Evolutionary conservation across 2,329 filamentous ascomycete species (phyloP).

Genomic region (Trichoderma simmonsii): DNA sequence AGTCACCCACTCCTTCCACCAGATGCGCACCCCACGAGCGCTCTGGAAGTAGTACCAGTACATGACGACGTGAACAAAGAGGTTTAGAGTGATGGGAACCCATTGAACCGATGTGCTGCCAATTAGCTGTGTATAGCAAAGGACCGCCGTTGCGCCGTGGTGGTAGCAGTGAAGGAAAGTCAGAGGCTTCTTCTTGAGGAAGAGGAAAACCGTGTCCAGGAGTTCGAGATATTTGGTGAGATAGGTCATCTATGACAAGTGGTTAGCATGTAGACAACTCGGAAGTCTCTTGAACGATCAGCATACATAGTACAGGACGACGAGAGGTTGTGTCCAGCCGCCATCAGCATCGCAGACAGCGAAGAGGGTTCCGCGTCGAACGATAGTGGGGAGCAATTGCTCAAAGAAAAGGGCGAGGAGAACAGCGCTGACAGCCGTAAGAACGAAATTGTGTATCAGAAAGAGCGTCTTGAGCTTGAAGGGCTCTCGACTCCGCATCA

Average conservation of each 20-base stretch:
- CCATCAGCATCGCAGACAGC: conserved; percentile 65
- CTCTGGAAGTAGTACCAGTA: conserved; percentile 98
- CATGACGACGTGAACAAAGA: conserved; percentile 86
- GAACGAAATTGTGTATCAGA: conserved; percentile 84
- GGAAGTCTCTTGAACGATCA: not conserved
- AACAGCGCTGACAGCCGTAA: conserved; percentile 71
- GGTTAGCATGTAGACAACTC: conserved; percentile 11
- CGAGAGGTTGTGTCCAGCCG: conserved; percentile 80
- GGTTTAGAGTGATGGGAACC: conserved; percentile 79
- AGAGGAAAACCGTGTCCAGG: conserved; percentile 82
- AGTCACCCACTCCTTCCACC: conserved; percentile 96
- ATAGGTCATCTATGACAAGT: conserved; percentile 69
- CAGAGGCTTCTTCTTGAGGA: conserved; percentile 91
- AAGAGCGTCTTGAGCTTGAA: conserved; percentile 76
- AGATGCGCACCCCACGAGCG: conserved; percentile 80
- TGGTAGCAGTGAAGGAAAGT: conserved; percentile 94
- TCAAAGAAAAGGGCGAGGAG: conserved; percentile 75
- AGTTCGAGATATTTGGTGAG: conserved; percentile 87
- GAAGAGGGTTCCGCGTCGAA: conserved; percentile 71
- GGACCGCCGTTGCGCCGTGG: conserved; percentile 81
- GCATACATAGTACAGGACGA: conserved; percentile 83
- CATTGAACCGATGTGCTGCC: conserved; percentile 81
- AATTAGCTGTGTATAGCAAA: conserved; percentile 87
- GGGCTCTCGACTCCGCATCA: conserved; percentile 74
- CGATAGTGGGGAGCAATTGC: conserved; percentile 73